phyloP scores from a whole-genome alignment of 2,329 filamentous ascomycete species.

The Cytospora piceicola region DNA sequence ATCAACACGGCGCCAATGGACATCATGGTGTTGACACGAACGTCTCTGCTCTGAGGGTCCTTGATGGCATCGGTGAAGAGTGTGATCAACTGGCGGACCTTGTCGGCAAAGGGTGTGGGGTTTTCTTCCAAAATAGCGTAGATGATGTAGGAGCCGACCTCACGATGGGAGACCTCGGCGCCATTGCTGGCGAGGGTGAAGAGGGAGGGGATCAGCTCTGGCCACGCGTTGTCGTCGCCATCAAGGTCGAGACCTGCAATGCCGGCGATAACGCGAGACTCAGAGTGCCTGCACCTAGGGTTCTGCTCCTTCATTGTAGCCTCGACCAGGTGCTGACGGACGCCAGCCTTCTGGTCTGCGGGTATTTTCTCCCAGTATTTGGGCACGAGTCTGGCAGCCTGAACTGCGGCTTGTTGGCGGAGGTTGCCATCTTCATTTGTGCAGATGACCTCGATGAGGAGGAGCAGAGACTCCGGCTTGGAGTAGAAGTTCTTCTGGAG shows the following conservation, averaged over 20 bases:
- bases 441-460: slow-evolving; percentile 86
- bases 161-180: slow-evolving; percentile 73
- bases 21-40: slow-evolving; percentile 92
- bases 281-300: slow-evolving; percentile 78
- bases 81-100: slow-evolving; percentile 77
- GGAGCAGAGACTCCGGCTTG: slow-evolving; percentile 79
- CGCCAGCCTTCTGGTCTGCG: slow-evolving; percentile 75
- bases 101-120: slow-evolving; percentile 80
- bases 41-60: slow-evolving; percentile 87
- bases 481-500: slow-evolving; percentile 94
- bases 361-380: slow-evolving; percentile 84
- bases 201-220: slow-evolving; percentile 77
- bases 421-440: slow-evolving; percentile 74
- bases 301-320: slow-evolving; percentile 80
- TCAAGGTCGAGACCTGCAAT: slow-evolving; percentile 86
- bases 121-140: slow-evolving; percentile 90
- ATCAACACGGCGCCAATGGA: slow-evolving; percentile 86
- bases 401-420: slow-evolving; percentile 88
- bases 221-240: slow-evolving; percentile 73
- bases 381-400: slow-evolving; percentile 78
- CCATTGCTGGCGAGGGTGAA: slow-evolving; percentile 77
- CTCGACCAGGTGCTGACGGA: slow-evolving; percentile 82
- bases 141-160: slow-evolving; percentile 91
- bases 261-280: slow-evolving; percentile 83
- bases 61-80: slow-evolving; percentile 87